Conservation (phyloP, 23 red algal genomes). For the Pyropia haitanensis region DNA sequence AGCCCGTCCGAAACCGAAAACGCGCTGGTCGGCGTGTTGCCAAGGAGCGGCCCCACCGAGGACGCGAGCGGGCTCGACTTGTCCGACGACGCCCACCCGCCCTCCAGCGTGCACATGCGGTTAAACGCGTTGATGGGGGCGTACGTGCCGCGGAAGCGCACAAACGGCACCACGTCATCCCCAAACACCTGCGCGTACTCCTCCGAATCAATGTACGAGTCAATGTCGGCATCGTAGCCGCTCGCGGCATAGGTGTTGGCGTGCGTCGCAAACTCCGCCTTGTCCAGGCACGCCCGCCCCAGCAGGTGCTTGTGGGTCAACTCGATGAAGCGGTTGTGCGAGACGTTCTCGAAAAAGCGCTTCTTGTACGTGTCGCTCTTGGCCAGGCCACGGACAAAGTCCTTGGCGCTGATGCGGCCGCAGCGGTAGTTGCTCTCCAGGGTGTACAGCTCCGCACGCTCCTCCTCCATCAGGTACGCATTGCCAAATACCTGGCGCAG, state of each 20-base stretch:
- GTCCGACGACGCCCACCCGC: conserved; percentile 44
- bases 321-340: conserved; percentile 65
- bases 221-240: conserved; percentile 66
- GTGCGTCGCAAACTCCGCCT: conserved; percentile 59
- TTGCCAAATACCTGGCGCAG: conserved; percentile 67
- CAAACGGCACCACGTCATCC: conserved; percentile 53
- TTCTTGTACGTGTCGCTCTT: conserved; percentile 56
- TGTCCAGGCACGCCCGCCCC: conserved; percentile 51
- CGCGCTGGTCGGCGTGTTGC: conserved; percentile 26
- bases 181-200: conserved; percentile 78
- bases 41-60: conserved; percentile 13
- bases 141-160: conserved; percentile 64
- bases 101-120: conserved; percentile 40
- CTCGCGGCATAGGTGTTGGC: conserved; percentile 52
- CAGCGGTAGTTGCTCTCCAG: conserved; percentile 45
- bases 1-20: conserved; percentile 34
- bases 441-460: conserved; percentile 60
- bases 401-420: conserved; percentile 38
- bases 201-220: conserved; percentile 63
- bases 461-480: conserved; percentile 74
- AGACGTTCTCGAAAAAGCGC: conserved; percentile 61
- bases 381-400: conserved; percentile 48
- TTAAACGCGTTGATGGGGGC: conserved; percentile 59
- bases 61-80: conserved; percentile 44
- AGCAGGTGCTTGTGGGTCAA: conserved; percentile 64